Evolutionary conservation across 2,329 filamentous ascomycete species (phyloP).

Genomic region (Apiospora pterosperma): DNA sequence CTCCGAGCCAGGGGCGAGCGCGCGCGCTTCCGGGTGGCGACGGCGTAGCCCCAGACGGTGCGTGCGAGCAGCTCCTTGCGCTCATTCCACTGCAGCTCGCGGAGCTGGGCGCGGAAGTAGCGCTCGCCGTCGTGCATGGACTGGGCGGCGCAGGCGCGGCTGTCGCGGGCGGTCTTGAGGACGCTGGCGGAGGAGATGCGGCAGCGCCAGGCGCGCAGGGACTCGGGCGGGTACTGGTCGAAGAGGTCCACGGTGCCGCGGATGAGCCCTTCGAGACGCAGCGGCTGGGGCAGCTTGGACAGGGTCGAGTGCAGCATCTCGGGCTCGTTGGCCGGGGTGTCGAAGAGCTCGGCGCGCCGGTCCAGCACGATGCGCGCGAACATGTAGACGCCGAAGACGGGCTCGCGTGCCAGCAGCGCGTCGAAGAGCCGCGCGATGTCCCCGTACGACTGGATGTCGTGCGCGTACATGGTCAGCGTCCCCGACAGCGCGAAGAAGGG

Average conservation of each 20-base stretch:
- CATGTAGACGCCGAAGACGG: slow-evolving; percentile 86
- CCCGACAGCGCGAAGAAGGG: slow-evolving; percentile 94
- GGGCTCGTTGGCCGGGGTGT: slow-evolving; percentile 76
- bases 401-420: slow-evolving; percentile 80
- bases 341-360: slow-evolving; percentile 79
- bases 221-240: slow-evolving; percentile 65
- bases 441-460: slow-evolving; percentile 86
- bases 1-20: slow-evolving; percentile 47
- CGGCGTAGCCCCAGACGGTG: slow-evolving; percentile 61
- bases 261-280: slow-evolving; percentile 79
- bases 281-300: slow-evolving; percentile 77
- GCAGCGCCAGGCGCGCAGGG: slow-evolving; percentile 63
- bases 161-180: slow-evolving; percentile 73
- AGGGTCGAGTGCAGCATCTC: slow-evolving; percentile 91
- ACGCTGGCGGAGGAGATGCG: slow-evolving; percentile 73
- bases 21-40: slow-evolving; percentile 16
- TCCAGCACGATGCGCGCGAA: slow-evolving; percentile 85
- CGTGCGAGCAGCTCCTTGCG: slow-evolving; percentile 45
- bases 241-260: slow-evolving; percentile 62
- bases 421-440: slow-evolving; percentile 92
- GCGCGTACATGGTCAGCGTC: slow-evolving; percentile 92
- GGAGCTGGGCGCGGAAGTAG: slow-evolving; percentile 68
- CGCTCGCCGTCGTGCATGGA: slow-evolving; percentile 62
- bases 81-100: slow-evolving; percentile 68
- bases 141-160: slow-evolving; percentile 47